phyloP scores from a whole-genome alignment of 345 rosid genomes.

The Pugionium cornutum region DNA sequence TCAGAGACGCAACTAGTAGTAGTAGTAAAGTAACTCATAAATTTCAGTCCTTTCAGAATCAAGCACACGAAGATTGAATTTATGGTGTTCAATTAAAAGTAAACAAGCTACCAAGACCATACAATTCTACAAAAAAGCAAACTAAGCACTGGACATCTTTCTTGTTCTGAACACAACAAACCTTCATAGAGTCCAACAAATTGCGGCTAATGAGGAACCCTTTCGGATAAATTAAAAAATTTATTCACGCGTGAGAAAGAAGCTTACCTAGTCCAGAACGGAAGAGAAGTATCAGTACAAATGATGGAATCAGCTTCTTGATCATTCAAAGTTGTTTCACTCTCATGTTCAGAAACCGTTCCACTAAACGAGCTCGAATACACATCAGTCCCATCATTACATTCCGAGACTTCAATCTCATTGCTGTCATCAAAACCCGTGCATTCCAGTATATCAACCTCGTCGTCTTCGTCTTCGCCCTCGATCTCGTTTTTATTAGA shows the following conservation, averaged over 20 bases:
- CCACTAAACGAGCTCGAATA: slow-evolving; percentile 76
- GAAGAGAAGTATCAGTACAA: slow-evolving; percentile 32
- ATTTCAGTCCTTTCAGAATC: neutral
- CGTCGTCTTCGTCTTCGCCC: slow-evolving; percentile 37
- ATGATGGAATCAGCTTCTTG: slow-evolving; percentile 68
- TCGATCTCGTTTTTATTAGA: neutral
- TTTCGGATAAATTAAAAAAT: neutral
- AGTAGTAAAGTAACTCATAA: slow-evolving; percentile 15
- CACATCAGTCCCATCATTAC: slow-evolving; percentile 58
- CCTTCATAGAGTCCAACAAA: neutral
- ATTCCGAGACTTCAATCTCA: slow-evolving; percentile 34
- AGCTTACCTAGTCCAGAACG: slow-evolving; percentile 51
- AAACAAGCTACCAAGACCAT: slow-evolving; percentile 19
- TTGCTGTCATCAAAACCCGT: slow-evolving; percentile 16
- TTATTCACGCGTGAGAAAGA: neutral
- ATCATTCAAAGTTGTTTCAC: slow-evolving; percentile 48
- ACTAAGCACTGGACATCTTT: neutral
- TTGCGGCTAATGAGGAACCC: neutral
- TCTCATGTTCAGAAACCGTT: slow-evolving; percentile 50
- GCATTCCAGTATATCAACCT: slow-evolving; percentile 56
- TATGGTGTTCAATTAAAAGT: neutral
- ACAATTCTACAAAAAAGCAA: neutral
- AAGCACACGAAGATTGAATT: no score
- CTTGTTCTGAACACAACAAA: neutral
- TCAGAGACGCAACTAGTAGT: neutral